Conservation (phyloP, 2,329 filamentous ascomycete species). For the Aureobasidium sp. region DNA sequence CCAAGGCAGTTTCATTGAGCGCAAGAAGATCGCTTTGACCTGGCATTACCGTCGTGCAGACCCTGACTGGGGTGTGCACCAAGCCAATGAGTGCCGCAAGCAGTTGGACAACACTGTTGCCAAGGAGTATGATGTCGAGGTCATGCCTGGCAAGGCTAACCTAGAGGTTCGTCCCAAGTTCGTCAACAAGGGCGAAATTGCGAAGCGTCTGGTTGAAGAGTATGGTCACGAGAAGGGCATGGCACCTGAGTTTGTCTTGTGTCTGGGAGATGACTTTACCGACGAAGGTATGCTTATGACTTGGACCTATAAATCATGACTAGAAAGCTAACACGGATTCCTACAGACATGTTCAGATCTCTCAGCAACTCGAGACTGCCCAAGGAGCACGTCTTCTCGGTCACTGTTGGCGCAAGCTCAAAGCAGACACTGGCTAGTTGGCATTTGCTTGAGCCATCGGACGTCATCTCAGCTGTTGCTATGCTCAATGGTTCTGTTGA, state of each 20-base stretch:
- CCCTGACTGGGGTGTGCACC: constrained; percentile 72
- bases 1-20: constrained; percentile 87
- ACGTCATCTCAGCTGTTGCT: constrained; percentile 56
- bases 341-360: constrained; percentile 70
- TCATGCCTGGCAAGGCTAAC: constrained; percentile 96
- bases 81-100: constrained; percentile 72
- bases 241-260: constrained; percentile 77
- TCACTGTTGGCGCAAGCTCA: constrained; percentile 83
- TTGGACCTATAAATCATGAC: not conserved
- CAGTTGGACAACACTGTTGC: constrained; percentile 69
- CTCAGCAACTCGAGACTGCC: constrained; percentile 52
- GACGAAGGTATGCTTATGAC: constrained; percentile 66
- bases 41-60: constrained; percentile 96
- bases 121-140: constrained; percentile 81
- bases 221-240: constrained; percentile 53
- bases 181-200: constrained; percentile 97
- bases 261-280: constrained; percentile 90
- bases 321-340: not conserved
- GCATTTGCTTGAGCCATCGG: constrained; percentile 80
- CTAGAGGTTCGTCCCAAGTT: constrained; percentile 93
- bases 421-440: constrained; percentile 87
- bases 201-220: constrained; percentile 67
- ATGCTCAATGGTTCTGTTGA: constrained; percentile 28
- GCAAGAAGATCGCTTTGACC: constrained; percentile 86
- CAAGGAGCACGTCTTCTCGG: constrained; percentile 69